Base-by-base conservation (phyloP, 2,329 filamentous ascomycete genomes). In the Triangularia verruculosa region DNA sequence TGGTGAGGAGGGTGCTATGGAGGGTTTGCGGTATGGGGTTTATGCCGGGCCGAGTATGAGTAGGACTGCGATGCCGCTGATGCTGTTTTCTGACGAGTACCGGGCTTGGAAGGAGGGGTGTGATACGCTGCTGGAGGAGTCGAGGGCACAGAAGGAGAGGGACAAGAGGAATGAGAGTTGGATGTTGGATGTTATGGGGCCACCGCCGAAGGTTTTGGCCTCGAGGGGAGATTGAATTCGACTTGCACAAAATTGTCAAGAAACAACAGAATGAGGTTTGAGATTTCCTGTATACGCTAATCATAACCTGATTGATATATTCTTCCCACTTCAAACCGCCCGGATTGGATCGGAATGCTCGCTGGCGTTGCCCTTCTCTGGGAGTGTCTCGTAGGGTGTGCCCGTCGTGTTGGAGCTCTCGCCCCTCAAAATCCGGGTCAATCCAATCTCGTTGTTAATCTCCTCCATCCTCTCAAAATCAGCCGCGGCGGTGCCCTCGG, bases 381-480 rank as follows among this genome's bases (percentile, higher is more conserved):
- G 60, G 25, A 61, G 57, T 5, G 63, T 58, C 2, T 12, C 9
- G 9, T 53, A 59, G 6, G 32, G 22, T 15, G 30, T 25, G 15
- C n/a, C 34, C 9, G 47, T 17, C 2, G 58, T 43, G 51, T 54
- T 54, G 51, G 51, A 54, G 51, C 15, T 27, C 15, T 54, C 51
- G 25, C 70, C 73, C 2, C 73, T 70, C 12, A 80, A 69, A 66
- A 81, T 73, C n/a, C 74, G 74, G 1, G 73, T 78, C 1, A 91
- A 77, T 0, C 89, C 89, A 66, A 92, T 86, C 70, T 91, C 88
- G 30, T 79, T 77, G 72, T 91, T 88, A 70, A 92, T 90, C 73
- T 89, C 85, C n/a, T 82, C 82, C 87, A 91, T 91, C 27, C 89
- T 83, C 75, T 89, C 86, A 60, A 83, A 80, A 71, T 92, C 89